These are phyloP conservation scores for Cydonia oblonga DNA, from an alignment of 331 rosid genomes.

Conservation along the genomic window DNA sequence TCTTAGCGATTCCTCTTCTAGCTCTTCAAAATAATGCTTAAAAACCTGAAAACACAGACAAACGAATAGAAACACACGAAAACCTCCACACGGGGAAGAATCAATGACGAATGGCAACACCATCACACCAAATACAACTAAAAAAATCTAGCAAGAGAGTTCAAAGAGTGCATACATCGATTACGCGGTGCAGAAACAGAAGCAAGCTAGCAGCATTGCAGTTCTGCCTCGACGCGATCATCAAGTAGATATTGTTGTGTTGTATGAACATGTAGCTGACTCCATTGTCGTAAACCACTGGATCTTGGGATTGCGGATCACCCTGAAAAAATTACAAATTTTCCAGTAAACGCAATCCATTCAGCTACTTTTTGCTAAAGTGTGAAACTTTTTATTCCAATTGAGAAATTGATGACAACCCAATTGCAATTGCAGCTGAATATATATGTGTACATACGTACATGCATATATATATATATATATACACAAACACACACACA, in stretches of 20 bases:
- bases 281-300: slow-evolving; percentile 28
- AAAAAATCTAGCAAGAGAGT: neutral
- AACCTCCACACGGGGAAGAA: neutral
- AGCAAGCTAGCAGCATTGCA: slow-evolving; percentile 28
- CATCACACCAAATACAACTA: neutral
- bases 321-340: neutral
- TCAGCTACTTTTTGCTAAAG: neutral
- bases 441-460: neutral
- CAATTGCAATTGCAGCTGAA: neutral
- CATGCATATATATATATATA: too few relatives aligned
- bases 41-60: slow-evolving; percentile 14
- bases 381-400: neutral
- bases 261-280: slow-evolving; percentile 25
- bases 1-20: slow-evolving; percentile 28
- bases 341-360: neutral
- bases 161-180: neutral
- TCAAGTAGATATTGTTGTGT: slow-evolving; percentile 26
- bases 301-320: slow-evolving; percentile 27
- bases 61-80: neutral
- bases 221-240: slow-evolving; percentile 29
- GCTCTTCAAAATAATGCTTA: slow-evolving; percentile 28
- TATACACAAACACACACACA: too few relatives aligned
- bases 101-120: neutral
- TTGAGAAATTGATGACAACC: neutral
- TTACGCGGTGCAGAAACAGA: slow-evolving; percentile 23